phyloP scores from a whole-genome alignment of 768 basidiomycete species.

The Sporobolomyces pararoseus region DNA sequence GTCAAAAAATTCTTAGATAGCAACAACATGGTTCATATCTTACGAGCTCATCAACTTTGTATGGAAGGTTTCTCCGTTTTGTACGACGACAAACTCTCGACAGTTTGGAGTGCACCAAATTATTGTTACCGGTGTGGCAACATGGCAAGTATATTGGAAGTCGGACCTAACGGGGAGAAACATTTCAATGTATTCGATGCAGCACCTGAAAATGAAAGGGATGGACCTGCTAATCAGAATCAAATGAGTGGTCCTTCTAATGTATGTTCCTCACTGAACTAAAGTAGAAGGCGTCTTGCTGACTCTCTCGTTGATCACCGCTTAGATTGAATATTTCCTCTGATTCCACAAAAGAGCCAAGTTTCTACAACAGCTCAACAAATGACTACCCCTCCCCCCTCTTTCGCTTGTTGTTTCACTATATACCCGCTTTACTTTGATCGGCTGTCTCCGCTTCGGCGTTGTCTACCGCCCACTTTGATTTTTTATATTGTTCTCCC shows the following conservation, averaged over 20 bases:
- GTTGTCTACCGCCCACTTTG: no score
- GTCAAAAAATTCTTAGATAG: slow-evolving; percentile 95
- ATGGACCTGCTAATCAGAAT: slow-evolving; percentile 62
- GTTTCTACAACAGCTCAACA: neutral
- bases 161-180: slow-evolving; percentile 77
- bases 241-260: slow-evolving; percentile 22
- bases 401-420: no score
- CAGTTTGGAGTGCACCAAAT: slow-evolving; percentile 98
- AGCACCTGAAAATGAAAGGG: slow-evolving; percentile 93
- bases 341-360: neutral
- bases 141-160: slow-evolving; percentile 90
- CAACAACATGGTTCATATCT: slow-evolving; percentile 93
- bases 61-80: slow-evolving; percentile 99
- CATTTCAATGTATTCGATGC: slow-evolving; percentile 98
- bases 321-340: slow-evolving; percentile 41
- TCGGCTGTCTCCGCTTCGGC: no score
- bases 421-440: no score
- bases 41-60: slow-evolving; percentile 96
- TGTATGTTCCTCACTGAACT: neutral
- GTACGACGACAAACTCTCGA: slow-evolving; percentile 89
- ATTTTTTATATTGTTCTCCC: no score
- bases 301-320: no score
- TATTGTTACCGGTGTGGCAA: slow-evolving; percentile 99
- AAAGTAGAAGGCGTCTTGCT: no score
- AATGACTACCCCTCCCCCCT: no score